Evolutionary conservation across 352 stramenopile genomes (phyloP).

Genomic region (Phytophthora pinifolia): DNA sequence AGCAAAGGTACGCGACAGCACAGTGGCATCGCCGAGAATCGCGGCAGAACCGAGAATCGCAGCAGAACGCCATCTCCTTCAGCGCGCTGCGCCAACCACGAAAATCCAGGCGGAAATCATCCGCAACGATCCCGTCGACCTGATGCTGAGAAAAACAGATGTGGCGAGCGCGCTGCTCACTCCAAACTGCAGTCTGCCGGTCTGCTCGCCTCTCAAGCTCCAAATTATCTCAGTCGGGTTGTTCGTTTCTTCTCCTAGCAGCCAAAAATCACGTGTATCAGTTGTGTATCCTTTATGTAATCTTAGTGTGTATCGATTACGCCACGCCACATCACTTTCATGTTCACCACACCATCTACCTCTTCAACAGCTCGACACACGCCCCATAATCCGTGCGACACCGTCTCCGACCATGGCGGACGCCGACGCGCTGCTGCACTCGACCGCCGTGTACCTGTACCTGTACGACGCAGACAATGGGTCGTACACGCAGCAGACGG

Average conservation of each 20-base stretch:
- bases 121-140: background rate
- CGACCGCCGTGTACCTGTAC: slow-evolving; percentile 73
- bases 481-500: slow-evolving; percentile 56
- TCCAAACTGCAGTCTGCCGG: slow-evolving; percentile 5
- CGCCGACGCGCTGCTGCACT: slow-evolving; percentile 59
- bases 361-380: slow-evolving; percentile 14
- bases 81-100: background rate
- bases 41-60: background rate
- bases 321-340: background rate
- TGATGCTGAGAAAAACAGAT: slow-evolving; percentile 10
- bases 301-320: background rate
- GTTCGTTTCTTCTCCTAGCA: no score
- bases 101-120: slow-evolving; percentile 19
- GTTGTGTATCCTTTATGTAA: background rate
- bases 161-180: slow-evolving; percentile 12
- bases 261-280: no score
- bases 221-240: no score
- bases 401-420: slow-evolving; percentile 33
- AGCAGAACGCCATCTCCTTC: background rate
- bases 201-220: background rate
- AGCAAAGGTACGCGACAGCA: background rate
- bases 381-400: slow-evolving; percentile 4
- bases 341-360: background rate
- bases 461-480: slow-evolving; percentile 51
- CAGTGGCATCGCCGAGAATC: background rate